These are phyloP conservation scores for Lunasporangiospora selenospora DNA, from an alignment of 192 early-diverging fungal genomes.

Conservation along the genomic window DNA sequence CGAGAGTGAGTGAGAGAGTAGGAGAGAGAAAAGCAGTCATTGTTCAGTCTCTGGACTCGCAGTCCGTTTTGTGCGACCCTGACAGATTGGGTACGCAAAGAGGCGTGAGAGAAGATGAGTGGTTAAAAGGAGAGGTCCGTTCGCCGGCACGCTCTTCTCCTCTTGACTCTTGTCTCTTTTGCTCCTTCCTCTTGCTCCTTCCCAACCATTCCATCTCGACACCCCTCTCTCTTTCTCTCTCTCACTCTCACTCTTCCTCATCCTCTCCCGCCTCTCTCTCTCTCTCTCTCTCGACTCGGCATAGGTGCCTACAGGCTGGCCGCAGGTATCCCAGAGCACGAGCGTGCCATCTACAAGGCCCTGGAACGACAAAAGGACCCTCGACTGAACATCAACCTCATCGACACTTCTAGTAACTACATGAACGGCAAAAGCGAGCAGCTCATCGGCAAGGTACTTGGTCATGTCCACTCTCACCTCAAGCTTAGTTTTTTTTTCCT, in stretches of 20 bases:
- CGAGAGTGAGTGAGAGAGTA: background rate
- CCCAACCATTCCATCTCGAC: background rate
- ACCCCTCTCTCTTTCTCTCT: background rate
- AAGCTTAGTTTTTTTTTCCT: no score
- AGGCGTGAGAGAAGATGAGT: background rate
- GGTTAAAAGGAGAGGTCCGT: background rate
- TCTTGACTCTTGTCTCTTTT: no score
- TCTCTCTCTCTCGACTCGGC: slow-evolving; percentile 62
- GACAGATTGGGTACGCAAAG: background rate
- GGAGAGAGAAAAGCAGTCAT: no score
- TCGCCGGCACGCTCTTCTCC: background rate
- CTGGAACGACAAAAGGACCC: slow-evolving; percentile 36
- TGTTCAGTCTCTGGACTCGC: background rate
- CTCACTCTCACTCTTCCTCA: background rate
- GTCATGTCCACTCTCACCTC: no score
- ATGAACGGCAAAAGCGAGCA: slow-evolving; percentile 36
- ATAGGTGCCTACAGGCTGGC: slow-evolving; percentile 42
- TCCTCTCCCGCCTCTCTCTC: slow-evolving; percentile 65
- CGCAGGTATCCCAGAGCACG: slow-evolving; percentile 23
- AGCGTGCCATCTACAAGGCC: slow-evolving; percentile 36
- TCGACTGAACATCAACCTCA: slow-evolving; percentile 37
- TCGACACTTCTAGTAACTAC: slow-evolving; percentile 50
- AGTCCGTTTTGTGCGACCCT: no score
- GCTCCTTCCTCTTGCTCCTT: no score
- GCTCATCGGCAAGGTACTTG: slow-evolving; percentile 46